These are phyloP conservation scores for Castanea mollissima DNA, from an alignment of 306 rosid species.

Conservation along the genomic window DNA sequence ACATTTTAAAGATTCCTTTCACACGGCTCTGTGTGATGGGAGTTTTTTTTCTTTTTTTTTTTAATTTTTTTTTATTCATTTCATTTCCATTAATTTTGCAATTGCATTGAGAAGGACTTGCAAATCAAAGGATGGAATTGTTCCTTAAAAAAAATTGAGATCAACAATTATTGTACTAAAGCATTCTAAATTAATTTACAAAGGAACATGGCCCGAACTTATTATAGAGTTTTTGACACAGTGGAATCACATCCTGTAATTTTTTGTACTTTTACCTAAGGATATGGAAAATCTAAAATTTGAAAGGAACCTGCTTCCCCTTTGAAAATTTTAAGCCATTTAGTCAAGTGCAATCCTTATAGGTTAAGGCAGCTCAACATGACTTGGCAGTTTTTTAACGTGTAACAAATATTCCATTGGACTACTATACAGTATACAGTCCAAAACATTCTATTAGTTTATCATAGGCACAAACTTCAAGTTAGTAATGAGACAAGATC, in stretches of 20 bases:
- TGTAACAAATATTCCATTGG: no score
- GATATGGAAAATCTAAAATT: background rate
- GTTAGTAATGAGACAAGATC: no score
- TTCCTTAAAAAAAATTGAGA: background rate
- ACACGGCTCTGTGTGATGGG: background rate
- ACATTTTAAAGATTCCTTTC: constrained; percentile 33
- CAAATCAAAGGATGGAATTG: background rate
- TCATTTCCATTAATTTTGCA: background rate
- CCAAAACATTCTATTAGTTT: no score
- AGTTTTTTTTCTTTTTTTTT: background rate
- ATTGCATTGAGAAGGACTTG: background rate
- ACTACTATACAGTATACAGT: no score
- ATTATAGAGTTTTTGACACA: background rate
- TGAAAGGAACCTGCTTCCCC: background rate
- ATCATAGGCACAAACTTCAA: no score
- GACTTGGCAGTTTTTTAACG: no score
- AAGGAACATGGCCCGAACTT: no score
- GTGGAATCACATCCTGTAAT: background rate
- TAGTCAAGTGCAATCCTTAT: no score
- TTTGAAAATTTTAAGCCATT: background rate
- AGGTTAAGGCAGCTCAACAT: no score
- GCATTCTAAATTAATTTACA: background rate
- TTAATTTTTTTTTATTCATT: background rate
- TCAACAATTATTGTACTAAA: constrained; percentile 10
- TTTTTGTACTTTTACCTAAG: background rate